phyloP scores from a whole-genome alignment of 805 yeast genomes.

The Ogataea trehalophila region DNA sequence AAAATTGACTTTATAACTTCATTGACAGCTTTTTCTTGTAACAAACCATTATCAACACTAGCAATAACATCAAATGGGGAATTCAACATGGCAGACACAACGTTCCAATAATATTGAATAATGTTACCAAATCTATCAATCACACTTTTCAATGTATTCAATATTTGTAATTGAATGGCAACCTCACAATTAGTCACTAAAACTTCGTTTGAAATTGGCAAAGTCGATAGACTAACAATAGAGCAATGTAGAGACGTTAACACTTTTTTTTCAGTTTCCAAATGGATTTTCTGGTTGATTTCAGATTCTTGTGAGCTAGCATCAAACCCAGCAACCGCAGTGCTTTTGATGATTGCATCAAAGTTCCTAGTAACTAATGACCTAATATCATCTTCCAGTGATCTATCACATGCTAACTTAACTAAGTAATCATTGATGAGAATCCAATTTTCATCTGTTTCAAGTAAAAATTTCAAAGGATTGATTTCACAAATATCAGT shows the following conservation, averaged over 20 bases:
- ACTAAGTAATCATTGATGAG: constrained; percentile 42
- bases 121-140: constrained; percentile 72
- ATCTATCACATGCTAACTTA: constrained; percentile 39
- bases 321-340: constrained; percentile 39
- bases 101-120: constrained; percentile 60
- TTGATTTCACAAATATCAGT: constrained; percentile 50
- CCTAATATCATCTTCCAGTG: constrained; percentile 40
- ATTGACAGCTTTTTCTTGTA: constrained; percentile 31
- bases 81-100: constrained; percentile 56
- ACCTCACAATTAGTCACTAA: constrained; percentile 54
- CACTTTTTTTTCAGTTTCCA: constrained; percentile 41
- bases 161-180: constrained; percentile 57
- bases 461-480: constrained; percentile 43
- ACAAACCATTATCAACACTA: constrained; percentile 17
- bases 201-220: constrained; percentile 37
- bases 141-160: constrained; percentile 65
- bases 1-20: constrained; percentile 50
- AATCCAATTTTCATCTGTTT: constrained; percentile 43
- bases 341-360: constrained; percentile 41
- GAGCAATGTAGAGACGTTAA: constrained; percentile 45
- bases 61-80: constrained; percentile 50
- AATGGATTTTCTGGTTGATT: constrained; percentile 7
- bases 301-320: background rate
- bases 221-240: constrained; percentile 36
- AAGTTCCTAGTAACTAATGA: constrained; percentile 46